Conservation (phyloP, 495 filamentous ascomycete species). For the Pyrenula aspistea region DNA sequence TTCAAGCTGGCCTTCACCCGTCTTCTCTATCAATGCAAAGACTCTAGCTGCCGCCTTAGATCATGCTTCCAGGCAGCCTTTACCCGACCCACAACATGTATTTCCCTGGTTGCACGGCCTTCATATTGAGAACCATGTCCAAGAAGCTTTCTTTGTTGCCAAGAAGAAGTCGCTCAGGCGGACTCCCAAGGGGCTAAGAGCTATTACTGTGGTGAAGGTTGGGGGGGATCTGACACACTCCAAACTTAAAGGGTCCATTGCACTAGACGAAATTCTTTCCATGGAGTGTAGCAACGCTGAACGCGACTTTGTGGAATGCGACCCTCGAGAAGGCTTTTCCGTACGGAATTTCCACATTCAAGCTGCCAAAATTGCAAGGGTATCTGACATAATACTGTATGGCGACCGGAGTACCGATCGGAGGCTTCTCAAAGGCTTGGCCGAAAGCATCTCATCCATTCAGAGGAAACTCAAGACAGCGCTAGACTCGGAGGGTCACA, state of each 20-base stretch:
- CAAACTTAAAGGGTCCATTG: conserved; percentile 75
- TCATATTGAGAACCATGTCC: conserved; percentile 79
- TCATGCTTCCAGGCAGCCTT: conserved; percentile 57
- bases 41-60: conserved; percentile 61
- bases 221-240: conserved; percentile 64
- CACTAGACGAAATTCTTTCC: conserved; percentile 62
- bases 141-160: conserved; percentile 77
- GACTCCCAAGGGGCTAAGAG: conserved; percentile 68
- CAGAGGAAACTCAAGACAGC: conserved; percentile 56
- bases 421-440: conserved; percentile 50
- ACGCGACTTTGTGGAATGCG: conserved; percentile 41
- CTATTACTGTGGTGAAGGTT: conserved; percentile 79
- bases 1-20: conserved; percentile 36
- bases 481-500: conserved; percentile 26
- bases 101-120: conserved; percentile 98
- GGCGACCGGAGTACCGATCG: conserved; percentile 48
- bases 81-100: conserved; percentile 71
- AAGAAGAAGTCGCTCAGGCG: conserved; percentile 58
- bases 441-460: conserved; percentile 58
- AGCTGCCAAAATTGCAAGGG: conserved; percentile 71
- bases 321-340: conserved; percentile 75
- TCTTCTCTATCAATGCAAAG: conserved; percentile 62
- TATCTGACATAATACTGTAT: conserved; percentile 89
- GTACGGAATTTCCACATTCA: conserved; percentile 96
- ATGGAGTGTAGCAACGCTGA: not conserved